Base-by-base conservation (phyloP, 768 basidiomycete species). In the Auricularia sp. region DNA sequence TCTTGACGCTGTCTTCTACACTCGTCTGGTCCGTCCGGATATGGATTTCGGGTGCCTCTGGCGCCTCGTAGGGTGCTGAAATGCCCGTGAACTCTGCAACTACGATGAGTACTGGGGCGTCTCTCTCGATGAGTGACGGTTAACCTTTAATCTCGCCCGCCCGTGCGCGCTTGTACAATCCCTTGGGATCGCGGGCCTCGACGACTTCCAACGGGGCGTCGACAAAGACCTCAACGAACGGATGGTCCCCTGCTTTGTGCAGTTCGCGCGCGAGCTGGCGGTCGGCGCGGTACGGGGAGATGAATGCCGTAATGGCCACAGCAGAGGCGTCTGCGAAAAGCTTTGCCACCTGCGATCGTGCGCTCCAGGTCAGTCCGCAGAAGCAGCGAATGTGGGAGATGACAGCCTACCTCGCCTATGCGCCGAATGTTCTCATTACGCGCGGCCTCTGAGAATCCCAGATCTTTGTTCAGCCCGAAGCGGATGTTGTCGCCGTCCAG, bases 401-500 rank as follows among this genome's bases (percentile, higher is more conserved):
- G 11, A 10, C 21, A 11, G 66, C 79, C 63, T 69, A 92, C 94
- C 86, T 99, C 96, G 69, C 94, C 93, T 67, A 98, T 97, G 65
- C 97, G 83, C 62, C 97, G 88, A 72, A 99, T 98, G 77, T 99
- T 95, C 77, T 97, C 92, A 68, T 90, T 90, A 64, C 94, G 83
- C 61, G 94, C 94, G 72, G 84, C 86, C 71, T 94, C 92, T 69
- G 92, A 89, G 71, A 98, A 98, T 3, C 93, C 92, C 47, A 98
- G 86, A 73, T 97, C 94, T 77, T 90, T 98, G 82, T 98, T 99
- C 62, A 99, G 79, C 7, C 97, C 97, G 71, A 96, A 93, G 67
- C 97, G 86, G 64, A 99, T 80, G 73, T 94, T 95, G 78, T 98
- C 97, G 2, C 97, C 97, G 71, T 99, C 97, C 42, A 99, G 82